These are phyloP conservation scores for Dothideomycetidae sp. DNA, from an alignment of 2,329 filamentous ascomycete species.

Conservation along the genomic window DNA sequence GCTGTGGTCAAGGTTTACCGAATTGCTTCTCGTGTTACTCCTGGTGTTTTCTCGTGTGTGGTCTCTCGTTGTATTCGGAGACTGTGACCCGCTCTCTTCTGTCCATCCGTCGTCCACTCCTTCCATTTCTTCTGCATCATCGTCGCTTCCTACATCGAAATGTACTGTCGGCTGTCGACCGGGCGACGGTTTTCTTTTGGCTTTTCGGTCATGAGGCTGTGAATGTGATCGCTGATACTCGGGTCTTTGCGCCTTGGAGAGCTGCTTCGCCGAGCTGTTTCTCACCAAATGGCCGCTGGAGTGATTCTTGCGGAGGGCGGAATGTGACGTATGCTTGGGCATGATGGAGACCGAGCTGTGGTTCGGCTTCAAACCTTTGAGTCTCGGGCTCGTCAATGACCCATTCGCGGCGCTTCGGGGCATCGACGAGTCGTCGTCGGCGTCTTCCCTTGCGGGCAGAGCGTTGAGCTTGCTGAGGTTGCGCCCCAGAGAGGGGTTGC, in stretches of 20 bases:
- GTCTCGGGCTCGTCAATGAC: conserved; percentile 20
- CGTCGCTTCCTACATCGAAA: conserved; percentile 24
- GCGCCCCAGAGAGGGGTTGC: conserved; percentile 28
- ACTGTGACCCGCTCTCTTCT: conserved; percentile 14
- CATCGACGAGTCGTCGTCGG: conserved; percentile 14
- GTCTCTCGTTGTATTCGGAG: conserved; percentile 13
- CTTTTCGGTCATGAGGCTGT: conserved; percentile 14
- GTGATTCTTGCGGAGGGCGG: conserved; percentile 20
- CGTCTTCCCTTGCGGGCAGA: conserved; percentile 10
- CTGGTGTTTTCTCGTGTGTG: conserved; percentile 13
- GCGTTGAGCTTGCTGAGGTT: conserved; percentile 27
- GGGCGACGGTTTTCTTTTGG: conserved; percentile 11
- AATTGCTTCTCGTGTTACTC: conserved; percentile 14
- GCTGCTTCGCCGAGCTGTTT: conserved; percentile 22
- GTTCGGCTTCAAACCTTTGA: conserved; percentile 26
- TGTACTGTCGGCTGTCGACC: conserved; percentile 26
- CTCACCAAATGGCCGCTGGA: conserved; percentile 29
- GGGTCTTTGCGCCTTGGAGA: conserved; percentile 19
- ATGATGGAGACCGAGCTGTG: conserved; percentile 24
- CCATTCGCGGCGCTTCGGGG: conserved; percentile 7
- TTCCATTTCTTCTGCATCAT: conserved; percentile 15
- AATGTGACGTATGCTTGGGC: conserved; percentile 24
- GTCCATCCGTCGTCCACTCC: conserved; percentile 15
- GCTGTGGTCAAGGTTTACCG: conserved; percentile 12
- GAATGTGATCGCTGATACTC: conserved; percentile 9